Evolutionary conservation across 371 early-diverging fungal genomes (phyloP), one percentile per base, ranked within the genome.

Genomic region (Sporodiniella umbellata): DNA sequence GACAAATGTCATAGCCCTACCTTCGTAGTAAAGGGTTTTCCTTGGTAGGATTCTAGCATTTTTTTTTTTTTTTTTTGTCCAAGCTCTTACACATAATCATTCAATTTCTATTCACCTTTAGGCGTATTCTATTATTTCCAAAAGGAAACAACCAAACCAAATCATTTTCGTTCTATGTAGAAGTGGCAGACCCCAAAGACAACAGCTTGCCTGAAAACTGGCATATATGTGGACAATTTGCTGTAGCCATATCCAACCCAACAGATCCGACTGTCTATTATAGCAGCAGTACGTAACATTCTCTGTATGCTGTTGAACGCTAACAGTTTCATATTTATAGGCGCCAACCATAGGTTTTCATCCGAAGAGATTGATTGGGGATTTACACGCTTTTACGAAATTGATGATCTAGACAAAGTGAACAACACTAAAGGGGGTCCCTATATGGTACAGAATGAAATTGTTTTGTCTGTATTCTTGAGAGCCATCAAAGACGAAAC

Each of bases 321-420:
- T 14, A 14, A 35, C n/a, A 4, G 35, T 2, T 35, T 0, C 4
- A n/a, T n/a, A 8, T n/a, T 35, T 5, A n/a, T 66, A 91, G 87
- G 51, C 54, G 87, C 95, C 10, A 77, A 83, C 38, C 96, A 96
- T 68, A 82, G 98, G 46, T 98, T 91, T 64, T 80, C 76, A 22
- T 70, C 81, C 2, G 85, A 83, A 4, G 94, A 94, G 60, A 67
- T 89, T 1, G 98, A 98, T 70, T 96, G 97, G 97, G 97, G 97
- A 0, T 98, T 96, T 66, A 92, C 90, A 38, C 81, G 80, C 45
- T 87, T 92, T 51, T 61, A 81, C 25, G 87, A 89, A 18, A 33
- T 81, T 14, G 73, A 78, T 21, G 68, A 75, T 23, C 49, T 93
- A 37, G 39, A 30, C 8, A 45, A 45, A 37, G 3, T 28, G 4